Evolutionary conservation across 768 basidiomycete species (phyloP), one percentile per base, ranked within the genome.

Genomic region (Cubamyces lactineus): DNA sequence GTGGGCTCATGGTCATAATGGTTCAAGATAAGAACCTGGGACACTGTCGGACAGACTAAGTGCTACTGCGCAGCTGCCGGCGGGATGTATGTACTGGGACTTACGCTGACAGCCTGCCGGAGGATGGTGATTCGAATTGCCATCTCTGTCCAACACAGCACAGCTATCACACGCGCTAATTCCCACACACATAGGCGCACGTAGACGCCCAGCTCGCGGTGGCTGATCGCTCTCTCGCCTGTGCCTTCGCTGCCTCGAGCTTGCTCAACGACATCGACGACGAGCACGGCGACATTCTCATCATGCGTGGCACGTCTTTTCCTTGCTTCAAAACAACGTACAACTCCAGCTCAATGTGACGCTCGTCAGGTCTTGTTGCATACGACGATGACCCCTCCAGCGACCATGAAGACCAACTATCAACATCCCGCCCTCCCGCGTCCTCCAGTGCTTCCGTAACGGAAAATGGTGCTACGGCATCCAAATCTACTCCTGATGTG

Each of bases 311-410:
- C 48, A 23, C 15, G 56, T 23, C 6, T 19, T n/a, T 23, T n/a
- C 5, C 15, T n/a, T 26, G 12, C 42, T 23, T 24, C 42, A 17
- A 8, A 15, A 28, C 28, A 24, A 1, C 38, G 8, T 13, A 13
- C 28, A 7, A 1, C 38, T 38, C 2, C 21, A 24, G 3, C 43
- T 15, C 30, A 34, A 28, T 5, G 46, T 21, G 34, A 34, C 34
- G 5, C 9, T 6, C 11, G 5, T 9, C 52, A 88, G 87, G 85
- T 19, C 82, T 89, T 39, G 83, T 84, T 26, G 83, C 82, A 34
- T 88, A 88, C 68, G 84, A 80, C 66, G 86, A 84, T 56, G 87
- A 86, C 65, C 84, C 83, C n/a, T 80, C 79, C 21, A 86, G 83
- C 63, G 86, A 86, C 62, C 73, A 78, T 21, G 87, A 68, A 53